Base-by-base conservation (phyloP, 1,284 basidiomycete species). In the Mycena citricolor region DNA sequence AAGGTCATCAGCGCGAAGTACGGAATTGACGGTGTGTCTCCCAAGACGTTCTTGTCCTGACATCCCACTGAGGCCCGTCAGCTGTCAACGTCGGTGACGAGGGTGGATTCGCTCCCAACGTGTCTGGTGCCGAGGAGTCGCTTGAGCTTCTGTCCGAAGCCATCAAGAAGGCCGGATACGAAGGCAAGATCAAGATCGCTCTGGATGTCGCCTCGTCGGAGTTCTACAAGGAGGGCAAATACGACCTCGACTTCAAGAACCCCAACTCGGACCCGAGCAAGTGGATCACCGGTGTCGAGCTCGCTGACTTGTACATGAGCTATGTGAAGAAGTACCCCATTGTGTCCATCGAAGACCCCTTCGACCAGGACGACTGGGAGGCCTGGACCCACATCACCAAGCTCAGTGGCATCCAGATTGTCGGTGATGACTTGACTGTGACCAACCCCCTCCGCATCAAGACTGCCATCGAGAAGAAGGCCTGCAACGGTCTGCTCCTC, bases 181-280 rank as follows among this genome's bases (percentile, higher is more conserved):
- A 95, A 67, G 95, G 94, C 65, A 94, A 97, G 77, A 86, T 99
- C 71, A 92, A 97, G 75, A 99, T 99, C 67, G 95, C 90, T 55
- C 90, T 99, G 58, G 97, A 99, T 61, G 97, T 99, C 54, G 95
- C 97, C 51, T 97, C 94, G 16, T 99, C 95, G 66, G 97, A 99
- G 73, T 99, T 99, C 81, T 99, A 93, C 89, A 99, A 98, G 84
- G 94, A 98, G 17, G 95, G 94, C 66, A 98, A 98, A 79, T 99
- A 99, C 74, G 95, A 99, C 69, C 76, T 99, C 52, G 94, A 99
- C 81, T 97, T 95, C 82, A 94, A 99, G 83, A 98, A 98, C 84
- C 89, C 95, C 69, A 97, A 98, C 78, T 98, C 94, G 53, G 95
- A 99, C 75, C 79, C 90, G 36, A 87, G 81, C 74, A 93, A 98